Base-by-base conservation (phyloP, 345 rosid genomes). In the Mercurialis annua region DNA sequence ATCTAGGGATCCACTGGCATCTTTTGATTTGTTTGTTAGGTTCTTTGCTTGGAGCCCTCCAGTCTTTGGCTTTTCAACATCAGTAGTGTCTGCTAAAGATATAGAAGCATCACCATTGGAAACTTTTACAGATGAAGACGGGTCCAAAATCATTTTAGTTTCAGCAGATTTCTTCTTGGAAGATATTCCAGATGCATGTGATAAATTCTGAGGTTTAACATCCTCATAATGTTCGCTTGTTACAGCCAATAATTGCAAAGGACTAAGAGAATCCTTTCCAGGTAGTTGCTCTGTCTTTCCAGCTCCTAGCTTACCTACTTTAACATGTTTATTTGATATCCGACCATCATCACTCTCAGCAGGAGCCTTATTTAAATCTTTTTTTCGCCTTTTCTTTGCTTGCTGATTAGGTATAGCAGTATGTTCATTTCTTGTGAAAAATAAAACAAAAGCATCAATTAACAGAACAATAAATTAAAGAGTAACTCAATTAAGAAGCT, bases 361-460 rank as follows among this genome's bases (percentile, higher is more conserved):
- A 52, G 42, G 71, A 68, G 82, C 73, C 76, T 85, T 88, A 56
- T 66, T 60, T 50, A 78, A 61, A 71, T 90, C 97, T 78, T 82
- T 92, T 77, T 92, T 85, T 78, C 83, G 75, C 85, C 97, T 83
- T 85, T 90, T 92, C 82, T 87, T 92, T 2, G 82, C 83, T 75
- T 87, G 86, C 76, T 82, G 86, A 62, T 78, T 80, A 48, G 90
- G 77, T 69, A 66, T 63, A 58, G 73, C 71, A 58, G 84, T n/a
- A 49, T 92, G 79, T 68, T 88, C 90, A 64, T 72, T 90, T 80
- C 87, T 85, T 68, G 71, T 31, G 62, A 73, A 57, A 59, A 46
- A 17, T 55, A 77, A 76, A 70, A 23, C 16, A 64, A 62, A 30
- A 44, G 58, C 48, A 56, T 70, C 31, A 81, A 69, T 30, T 54